Conservation (phyloP, 2,329 filamentous ascomycete species). For the Rhinocladiella mackenziei region DNA sequence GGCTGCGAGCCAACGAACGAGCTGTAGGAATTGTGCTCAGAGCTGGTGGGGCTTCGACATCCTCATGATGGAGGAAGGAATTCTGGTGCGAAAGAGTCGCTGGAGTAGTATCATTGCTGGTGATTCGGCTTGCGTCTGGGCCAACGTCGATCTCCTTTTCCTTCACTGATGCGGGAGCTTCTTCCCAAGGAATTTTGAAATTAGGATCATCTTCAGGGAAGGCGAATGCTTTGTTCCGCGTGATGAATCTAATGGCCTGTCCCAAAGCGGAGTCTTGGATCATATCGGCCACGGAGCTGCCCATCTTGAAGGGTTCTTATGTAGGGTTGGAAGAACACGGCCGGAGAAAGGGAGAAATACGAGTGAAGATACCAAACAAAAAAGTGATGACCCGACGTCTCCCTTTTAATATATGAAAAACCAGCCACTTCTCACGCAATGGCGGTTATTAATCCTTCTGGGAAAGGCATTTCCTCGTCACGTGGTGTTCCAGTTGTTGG, state of each 20-base stretch:
- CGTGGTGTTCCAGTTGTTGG: no score
- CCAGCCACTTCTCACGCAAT: no score
- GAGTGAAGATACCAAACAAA: not conserved
- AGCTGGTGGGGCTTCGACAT: constrained; percentile 8
- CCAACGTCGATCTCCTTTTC: constrained; percentile 19
- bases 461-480: no score
- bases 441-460: no score
- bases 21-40: constrained; percentile 17
- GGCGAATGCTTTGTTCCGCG: constrained; percentile 41
- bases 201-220: constrained; percentile 43
- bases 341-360: not conserved
- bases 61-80: constrained; percentile 5
- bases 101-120: constrained; percentile 7
- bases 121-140: not conserved
- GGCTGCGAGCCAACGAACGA: constrained; percentile 12
- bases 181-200: constrained; percentile 34
- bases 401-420: no score
- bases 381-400: no score
- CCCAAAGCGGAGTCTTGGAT: constrained; percentile 45
- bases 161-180: constrained; percentile 18
- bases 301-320: constrained; percentile 6
- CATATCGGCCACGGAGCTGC: constrained; percentile 9
- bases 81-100: not conserved
- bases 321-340: not conserved
- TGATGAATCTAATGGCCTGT: constrained; percentile 43